Conservation (phyloP, 768 basidiomycete genomes). For the Tricholoma terreum region DNA sequence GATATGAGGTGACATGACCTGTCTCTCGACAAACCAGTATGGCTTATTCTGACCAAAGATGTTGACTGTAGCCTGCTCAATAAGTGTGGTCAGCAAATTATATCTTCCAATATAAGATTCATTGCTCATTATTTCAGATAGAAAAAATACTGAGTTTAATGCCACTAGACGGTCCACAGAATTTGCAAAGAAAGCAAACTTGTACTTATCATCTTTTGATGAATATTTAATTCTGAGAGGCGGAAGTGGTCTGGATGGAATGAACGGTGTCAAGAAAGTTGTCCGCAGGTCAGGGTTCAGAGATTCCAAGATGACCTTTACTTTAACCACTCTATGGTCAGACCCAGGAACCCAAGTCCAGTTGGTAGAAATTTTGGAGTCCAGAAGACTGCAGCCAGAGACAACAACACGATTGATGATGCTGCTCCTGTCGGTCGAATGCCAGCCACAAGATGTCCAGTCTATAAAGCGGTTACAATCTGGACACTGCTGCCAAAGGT, state of each 20-base stretch:
- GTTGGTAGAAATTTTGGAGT: conserved; percentile 3
- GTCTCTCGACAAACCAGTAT: background rate
- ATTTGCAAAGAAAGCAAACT: background rate
- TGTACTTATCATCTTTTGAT: background rate
- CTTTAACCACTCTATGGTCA: conserved; percentile 1
- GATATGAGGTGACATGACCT: background rate
- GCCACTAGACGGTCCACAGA: conserved; percentile 1
- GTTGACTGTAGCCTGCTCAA: background rate
- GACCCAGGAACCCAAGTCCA: conserved; percentile 3
- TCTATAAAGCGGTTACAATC: conserved; percentile 9
- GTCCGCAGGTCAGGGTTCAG: background rate
- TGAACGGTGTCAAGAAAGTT: background rate
- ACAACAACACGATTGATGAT: conserved; percentile 21
- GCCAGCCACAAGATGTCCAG: conserved; percentile 12
- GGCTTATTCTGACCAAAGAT: background rate
- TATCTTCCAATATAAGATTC: background rate
- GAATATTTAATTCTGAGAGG: conserved; percentile 3
- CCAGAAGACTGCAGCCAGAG: background rate
- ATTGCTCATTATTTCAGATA: background rate
- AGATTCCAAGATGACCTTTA: background rate
- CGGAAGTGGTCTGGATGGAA: background rate
- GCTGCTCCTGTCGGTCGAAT: conserved; percentile 8
- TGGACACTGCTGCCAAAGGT: conserved; percentile 12
- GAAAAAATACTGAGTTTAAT: background rate
- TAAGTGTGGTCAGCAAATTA: background rate